Conservation (phyloP, 2,329 filamentous ascomycete species). For the Colletotrichum siamense region DNA sequence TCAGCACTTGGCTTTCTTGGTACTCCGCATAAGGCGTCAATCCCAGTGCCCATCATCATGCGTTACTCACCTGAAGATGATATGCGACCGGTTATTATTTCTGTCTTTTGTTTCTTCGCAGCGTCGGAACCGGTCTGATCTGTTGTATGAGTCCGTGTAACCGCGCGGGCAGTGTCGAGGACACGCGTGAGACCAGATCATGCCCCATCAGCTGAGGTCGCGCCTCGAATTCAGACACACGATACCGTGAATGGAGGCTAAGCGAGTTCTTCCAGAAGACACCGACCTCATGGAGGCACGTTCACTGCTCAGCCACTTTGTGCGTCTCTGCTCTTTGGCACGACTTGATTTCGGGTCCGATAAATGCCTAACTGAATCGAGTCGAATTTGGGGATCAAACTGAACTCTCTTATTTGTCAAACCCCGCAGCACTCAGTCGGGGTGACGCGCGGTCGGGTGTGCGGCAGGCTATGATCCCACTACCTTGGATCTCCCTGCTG, state of each 20-base stretch:
- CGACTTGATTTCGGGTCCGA: background rate
- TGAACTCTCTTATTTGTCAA: background rate
- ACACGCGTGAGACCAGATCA: background rate
- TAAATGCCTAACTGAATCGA: background rate
- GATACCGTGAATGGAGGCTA: background rate
- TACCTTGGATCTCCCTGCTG: background rate
- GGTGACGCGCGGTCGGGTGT: background rate
- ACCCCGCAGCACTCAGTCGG: background rate
- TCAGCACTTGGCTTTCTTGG: background rate
- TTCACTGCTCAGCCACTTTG: background rate
- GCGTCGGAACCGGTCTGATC: background rate
- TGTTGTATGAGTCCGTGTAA: background rate
- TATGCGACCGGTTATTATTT: background rate
- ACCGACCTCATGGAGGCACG: background rate
- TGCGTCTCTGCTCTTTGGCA: background rate
- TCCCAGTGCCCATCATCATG: background rate
- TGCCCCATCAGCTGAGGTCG: background rate
- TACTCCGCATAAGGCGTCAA: background rate
- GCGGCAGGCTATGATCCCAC: background rate
- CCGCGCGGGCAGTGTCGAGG: background rate
- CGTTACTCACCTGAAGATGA: background rate
- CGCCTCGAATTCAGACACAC: background rate
- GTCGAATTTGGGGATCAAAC: background rate
- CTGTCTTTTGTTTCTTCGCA: background rate
- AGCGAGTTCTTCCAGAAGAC: background rate